Evolutionary conservation across 1,284 basidiomycete genomes (phyloP), one percentile per base, ranked within the genome.

Genomic region (Irpex lacteus): DNA sequence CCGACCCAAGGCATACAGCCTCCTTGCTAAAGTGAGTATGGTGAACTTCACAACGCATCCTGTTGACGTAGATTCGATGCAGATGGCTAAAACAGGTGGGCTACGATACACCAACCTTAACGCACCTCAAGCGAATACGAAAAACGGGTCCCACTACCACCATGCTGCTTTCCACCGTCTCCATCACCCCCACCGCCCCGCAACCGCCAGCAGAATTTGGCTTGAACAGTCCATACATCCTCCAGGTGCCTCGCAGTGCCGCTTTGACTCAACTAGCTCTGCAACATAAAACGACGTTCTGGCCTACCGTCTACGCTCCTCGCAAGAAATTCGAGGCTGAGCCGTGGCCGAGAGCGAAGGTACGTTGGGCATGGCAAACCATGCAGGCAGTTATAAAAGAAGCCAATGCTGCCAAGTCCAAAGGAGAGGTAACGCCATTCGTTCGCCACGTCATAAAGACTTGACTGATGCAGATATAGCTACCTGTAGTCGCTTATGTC

Each of bases 301-400:
- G 95, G 95, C 95, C 95, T 0, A 94, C 94, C 5, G 77, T 87
- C 5, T 92, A 88, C 69, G 81, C 90, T 1, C 94, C 94, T 0
- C 81, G 85, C 15, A 82, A 89, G 54, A 92, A 91, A 71, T 85
- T 84, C 66, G 87, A 90, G 65, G 78, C 82, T 1, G 86, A 90
- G 63, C 78, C 78, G 3, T 95, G 94, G 91, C 82, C 90, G 3
- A 74, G 79, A 19, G 84, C 82, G 0, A 85, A 86, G 66, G 80
- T 87, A 21, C 79, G 78, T 11, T 95, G 93, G 91, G 91, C 94
- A 1, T 82, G 82, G 70, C 79, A 86, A n/a, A 91, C 90, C 15
- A 85, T 95, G 74, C 71, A 77, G 49, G 75, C 73, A 5, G 80
- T 88, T 6, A 73, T 88, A 4, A 68, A 74, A 37, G 82, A 83